Base-by-base conservation (phyloP, 441 rosid species). In the Macaranga tanarius region DNA sequence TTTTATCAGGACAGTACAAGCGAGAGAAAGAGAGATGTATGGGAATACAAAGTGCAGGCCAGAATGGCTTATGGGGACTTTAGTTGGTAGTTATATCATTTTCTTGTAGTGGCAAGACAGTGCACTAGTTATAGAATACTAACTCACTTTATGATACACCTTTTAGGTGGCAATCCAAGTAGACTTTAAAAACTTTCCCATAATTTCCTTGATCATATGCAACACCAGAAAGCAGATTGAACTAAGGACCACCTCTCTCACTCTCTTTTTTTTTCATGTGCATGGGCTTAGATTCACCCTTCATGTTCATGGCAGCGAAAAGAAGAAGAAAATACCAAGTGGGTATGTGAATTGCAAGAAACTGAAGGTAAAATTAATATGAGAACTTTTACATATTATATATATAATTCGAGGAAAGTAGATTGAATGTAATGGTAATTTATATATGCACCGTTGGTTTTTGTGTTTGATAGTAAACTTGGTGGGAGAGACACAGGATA, bases 401-500 rank as follows among this genome's bases (percentile, higher is more conserved):
- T 34, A 34, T 34, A 34, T 34, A 34, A 31, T 63, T 28, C 9
- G 42, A 65, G 57, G 47, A 63, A 64, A 62, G 65, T 22, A 61
- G 61, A 51, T 67, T 71, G 65, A 67, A 48, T 31, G 40, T 54
- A 72, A 55, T 38, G 22, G 11, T 7, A 20, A 56, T 34, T 34
- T 34, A 34, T 7, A 34, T 56, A 60, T 65, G 28, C 17, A 20
- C 28, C 58, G 45, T 34, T 5, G 7, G 38, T 34, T 34, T 34
- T 34, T 34, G 19, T 67, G 44, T 40, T 44, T 56, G 28, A n/a
- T 42, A 60, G 51, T 70, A 22, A 67, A 73, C 70, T 73, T 72
- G 77, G 64, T 67, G 78, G 79, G 79, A 69, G 57, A 58, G 72
- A 76, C 59, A 68, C 44, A 72, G 73, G 42, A 59, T n/a, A 57